Evolutionary conservation across 805 yeast species (phyloP), one percentile per base, ranked within the genome.

Genomic region (Myxozyma geophila): DNA sequence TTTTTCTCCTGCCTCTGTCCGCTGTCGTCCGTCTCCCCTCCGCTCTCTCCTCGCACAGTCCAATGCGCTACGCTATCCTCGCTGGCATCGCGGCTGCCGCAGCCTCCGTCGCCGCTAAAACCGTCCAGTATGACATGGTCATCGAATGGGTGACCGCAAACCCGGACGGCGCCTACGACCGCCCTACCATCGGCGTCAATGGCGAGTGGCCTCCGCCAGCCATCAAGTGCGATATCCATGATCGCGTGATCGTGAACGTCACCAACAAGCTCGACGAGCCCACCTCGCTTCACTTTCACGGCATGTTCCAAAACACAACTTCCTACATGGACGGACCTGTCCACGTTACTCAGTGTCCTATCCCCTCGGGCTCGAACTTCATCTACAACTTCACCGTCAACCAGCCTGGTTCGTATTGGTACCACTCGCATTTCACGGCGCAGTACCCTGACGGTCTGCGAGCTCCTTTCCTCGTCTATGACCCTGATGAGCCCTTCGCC

Each of bases 381-480:
- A 76, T 87, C 67, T 95, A 95, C 81, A 92, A 93, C 80, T 95
- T 95, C 77, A 88, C 97, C 35, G 90, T 92, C 65, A 84, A 83
- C 55, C 97, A 95, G 78, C 85, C 81, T 62, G 99, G 99, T 72
- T 84, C 96, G 19, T 95, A 81, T 82, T 95, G 99, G 99, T 95
- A 93, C 81, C 99, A 95, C 77, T 90, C 98, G 37, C 99, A 95
- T 79, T 85, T 92, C 41, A 77, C 82, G 23, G 93, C 92, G 70
- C 96, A 92, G 77, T 92, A 92, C 72, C 92, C 95, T 76, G 98
- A 95, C 74, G 99, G 99, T 74, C 74, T 79, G 60, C 75, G 82
- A 39, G 80, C 77, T 54, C 72, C 79, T 36, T 83, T 93, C 68
- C 82, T 95, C 69, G 87, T 95, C 71, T 87, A 88, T 70, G 89